A percentile compares a stretch with the other conserved stretches of the same genome.
Evolutionary conservation across 139 green algal genomes (phyloP).

Genomic region (Picochlorum sp.): DNA sequence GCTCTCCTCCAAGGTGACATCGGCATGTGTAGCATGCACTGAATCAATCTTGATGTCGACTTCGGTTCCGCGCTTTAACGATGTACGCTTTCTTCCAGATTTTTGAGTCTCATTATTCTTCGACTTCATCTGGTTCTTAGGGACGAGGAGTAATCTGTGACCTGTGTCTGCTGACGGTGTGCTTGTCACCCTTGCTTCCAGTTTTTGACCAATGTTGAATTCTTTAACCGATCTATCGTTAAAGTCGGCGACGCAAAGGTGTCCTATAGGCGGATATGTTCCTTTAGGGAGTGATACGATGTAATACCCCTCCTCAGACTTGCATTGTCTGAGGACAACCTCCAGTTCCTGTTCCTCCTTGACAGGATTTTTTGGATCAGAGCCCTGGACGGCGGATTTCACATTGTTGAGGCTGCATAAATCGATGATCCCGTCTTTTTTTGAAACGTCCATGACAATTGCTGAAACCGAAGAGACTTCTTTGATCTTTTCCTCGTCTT

Average conservation of each 20-base stretch:
- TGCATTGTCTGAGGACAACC: constrained; percentile 50
- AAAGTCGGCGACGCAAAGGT: background rate
- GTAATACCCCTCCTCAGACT: constrained; percentile 44
- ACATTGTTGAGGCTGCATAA: constrained; percentile 32
- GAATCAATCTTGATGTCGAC: constrained; percentile 30
- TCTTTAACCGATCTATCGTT: background rate
- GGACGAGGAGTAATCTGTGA: constrained; percentile 16
- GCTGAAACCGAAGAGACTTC: constrained; percentile 15
- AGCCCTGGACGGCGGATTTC: background rate
- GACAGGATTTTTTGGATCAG: background rate
- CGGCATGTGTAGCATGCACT: constrained; percentile 32
- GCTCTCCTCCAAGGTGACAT: constrained; percentile 30
- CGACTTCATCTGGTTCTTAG: background rate
- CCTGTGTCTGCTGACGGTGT: too few relatives aligned
- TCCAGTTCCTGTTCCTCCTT: constrained; percentile 18
- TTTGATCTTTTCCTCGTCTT: background rate
- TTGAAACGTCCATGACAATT: constrained; percentile 62
- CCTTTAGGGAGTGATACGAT: constrained; percentile 46
- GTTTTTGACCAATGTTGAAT: too few relatives aligned
- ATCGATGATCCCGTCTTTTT: constrained; percentile 63
- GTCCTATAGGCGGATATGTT: constrained; percentile 45
- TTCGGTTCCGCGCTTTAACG: constrained; percentile 12
- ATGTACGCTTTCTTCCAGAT: background rate
- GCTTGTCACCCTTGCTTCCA: too few relatives aligned
- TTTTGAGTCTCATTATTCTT: too few relatives aligned